Evolutionary conservation across 768 basidiomycete genomes (phyloP), one percentile per base, ranked within the genome.

Genomic region (Amanita rubescens): DNA sequence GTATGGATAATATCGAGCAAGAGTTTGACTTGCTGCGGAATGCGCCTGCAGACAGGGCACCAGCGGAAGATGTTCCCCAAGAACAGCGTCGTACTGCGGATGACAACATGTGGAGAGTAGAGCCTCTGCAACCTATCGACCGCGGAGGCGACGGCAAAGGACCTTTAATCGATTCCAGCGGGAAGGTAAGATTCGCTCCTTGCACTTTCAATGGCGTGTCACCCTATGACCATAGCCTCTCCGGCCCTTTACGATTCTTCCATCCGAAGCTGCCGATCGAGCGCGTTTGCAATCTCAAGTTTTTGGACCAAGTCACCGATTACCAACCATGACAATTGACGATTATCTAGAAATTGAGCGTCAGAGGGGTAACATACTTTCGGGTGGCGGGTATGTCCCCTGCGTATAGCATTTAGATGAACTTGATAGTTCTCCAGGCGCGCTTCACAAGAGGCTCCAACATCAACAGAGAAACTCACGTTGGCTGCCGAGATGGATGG

Each of bases 241-340:
- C 52, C 81, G 87, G 33, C 92, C 95, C 14, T 98, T 99, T 67
- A 94, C 90, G 0, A 93, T 99, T 55, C 74, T 98, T 12, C 91
- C 94, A 0, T 79, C 87, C 2, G 76, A 79, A 30, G 70, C 76
- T 39, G 66, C 75, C 17, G 79, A 94, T 59, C 83, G 94, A 54
- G 75, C 84, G 38, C 78, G 83, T 22, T 63, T 96, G 5, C 85
- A 85, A 63, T 69, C 78, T 1, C 82, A 89, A 62, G 94, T 98
- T 3, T 98, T 97, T 69, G 80, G 84, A 14, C 80, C 90, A 12
- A 81, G 80, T 10, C 82, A 96, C 62, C 80, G 85, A 39, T 71
- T 98, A 30, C 96, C 96, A 4, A 94, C 92, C 0, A 97, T 99
- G 96, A 80, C 89, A 1, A 81, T 98, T 54, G 95, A 98, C 60